Evolutionary conservation across 345 rosid species (phyloP).

Genomic region (Lenwebbia sp.): DNA sequence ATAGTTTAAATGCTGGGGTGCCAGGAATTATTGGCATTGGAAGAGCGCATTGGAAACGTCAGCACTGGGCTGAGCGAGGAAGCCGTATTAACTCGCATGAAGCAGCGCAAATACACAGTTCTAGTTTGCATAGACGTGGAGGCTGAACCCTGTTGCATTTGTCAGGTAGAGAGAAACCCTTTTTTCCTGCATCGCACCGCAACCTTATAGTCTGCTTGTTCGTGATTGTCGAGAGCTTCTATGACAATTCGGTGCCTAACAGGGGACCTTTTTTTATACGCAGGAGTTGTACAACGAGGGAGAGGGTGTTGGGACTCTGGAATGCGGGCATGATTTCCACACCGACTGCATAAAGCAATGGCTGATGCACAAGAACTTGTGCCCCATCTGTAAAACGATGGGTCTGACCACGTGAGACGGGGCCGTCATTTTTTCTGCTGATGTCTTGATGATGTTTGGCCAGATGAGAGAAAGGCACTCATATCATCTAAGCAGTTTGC

Average conservation of each 20-base stretch:
- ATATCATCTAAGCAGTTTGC: neutral
- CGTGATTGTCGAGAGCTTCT: neutral
- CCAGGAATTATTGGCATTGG: conserved; percentile 84
- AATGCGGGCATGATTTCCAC: conserved; percentile 14
- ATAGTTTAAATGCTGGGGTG: neutral
- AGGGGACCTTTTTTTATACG: neutral
- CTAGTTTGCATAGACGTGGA: conserved; percentile 22
- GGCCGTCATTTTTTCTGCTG: neutral
- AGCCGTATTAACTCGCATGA: conserved; percentile 34
- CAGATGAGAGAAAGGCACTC: neutral
- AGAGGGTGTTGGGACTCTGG: conserved; percentile 10
- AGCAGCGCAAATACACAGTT: conserved; percentile 24
- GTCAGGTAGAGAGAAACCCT: conserved; percentile 43
- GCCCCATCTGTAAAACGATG: conserved; percentile 8
- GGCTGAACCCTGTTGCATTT: conserved; percentile 79
- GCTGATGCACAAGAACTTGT: conserved; percentile 13
- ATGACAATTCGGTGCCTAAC: neutral
- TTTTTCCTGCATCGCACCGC: neutral
- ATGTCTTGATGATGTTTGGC: neutral
- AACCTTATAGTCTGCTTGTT: neutral
- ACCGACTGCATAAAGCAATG: conserved; percentile 10
- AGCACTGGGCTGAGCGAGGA: conserved; percentile 77
- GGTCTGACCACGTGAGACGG: neutral
- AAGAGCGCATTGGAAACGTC: conserved; percentile 90
- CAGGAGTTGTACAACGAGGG: conserved; percentile 9